Evolutionary conservation across 2,329 filamentous ascomycete species (phyloP).

Genomic region (Myriosclerotinia curreyana): DNA sequence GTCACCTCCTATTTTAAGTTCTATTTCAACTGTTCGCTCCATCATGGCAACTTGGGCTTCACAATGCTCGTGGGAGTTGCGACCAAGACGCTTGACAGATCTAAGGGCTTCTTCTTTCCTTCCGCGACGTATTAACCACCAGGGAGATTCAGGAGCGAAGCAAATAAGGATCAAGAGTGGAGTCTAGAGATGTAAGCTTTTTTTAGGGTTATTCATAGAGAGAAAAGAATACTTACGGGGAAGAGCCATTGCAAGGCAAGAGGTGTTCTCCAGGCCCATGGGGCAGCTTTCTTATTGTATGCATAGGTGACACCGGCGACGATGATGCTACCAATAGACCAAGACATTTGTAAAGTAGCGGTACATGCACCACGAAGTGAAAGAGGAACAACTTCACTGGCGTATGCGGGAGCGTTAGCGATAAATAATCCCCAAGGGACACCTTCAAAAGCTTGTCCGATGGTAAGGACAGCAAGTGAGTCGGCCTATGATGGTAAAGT

Average conservation of each 20-base stretch:
- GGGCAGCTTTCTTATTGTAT: slow-evolving; percentile 44
- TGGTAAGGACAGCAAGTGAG: slow-evolving; percentile 39
- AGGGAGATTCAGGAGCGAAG: slow-evolving; percentile 49
- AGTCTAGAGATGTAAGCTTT: slow-evolving; percentile 39
- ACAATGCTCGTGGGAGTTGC: slow-evolving; percentile 46
- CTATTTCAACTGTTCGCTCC: slow-evolving; percentile 55
- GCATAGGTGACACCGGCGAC: slow-evolving; percentile 55
- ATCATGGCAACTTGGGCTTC: slow-evolving; percentile 55
- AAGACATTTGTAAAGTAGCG: slow-evolving; percentile 65
- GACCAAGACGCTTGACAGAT: slow-evolving; percentile 39
- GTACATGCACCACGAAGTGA: slow-evolving; percentile 55
- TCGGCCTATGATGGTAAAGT: not conserved
- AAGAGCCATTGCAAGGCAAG: slow-evolving; percentile 54
- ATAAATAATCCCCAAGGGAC: slow-evolving; percentile 66
- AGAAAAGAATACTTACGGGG: slow-evolving; percentile 32
- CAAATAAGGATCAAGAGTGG: slow-evolving; percentile 50
- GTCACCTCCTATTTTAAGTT: slow-evolving; percentile 45
- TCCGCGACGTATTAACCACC: slow-evolving; percentile 48
- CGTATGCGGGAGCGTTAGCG: slow-evolving; percentile 62
- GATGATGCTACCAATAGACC: slow-evolving; percentile 60
- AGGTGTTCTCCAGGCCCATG: slow-evolving; percentile 47
- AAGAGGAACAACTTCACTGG: slow-evolving; percentile 59
- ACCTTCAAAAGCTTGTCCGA: slow-evolving; percentile 48
- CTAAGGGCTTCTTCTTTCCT: slow-evolving; percentile 45
- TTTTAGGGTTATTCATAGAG: too few species aligned